Percentiles rank a stretch among this genome's conserved stretches.
phyloP scores from a whole-genome alignment of 2,329 filamentous ascomycete species.

The Chalaropsis ovoidea region DNA sequence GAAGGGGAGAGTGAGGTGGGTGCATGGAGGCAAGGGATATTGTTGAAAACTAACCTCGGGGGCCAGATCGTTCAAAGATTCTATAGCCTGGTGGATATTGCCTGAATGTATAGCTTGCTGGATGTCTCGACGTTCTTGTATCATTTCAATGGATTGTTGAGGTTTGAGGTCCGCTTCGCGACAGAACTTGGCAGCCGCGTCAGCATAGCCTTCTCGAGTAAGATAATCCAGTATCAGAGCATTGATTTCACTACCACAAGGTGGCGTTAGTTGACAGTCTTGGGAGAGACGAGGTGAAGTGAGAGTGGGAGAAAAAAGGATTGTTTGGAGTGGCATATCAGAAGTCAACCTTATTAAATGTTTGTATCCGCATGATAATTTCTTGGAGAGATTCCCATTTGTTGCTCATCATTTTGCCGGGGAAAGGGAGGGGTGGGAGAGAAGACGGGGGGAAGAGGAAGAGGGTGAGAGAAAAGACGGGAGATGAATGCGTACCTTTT shows the following conservation, averaged over 20 bases:
- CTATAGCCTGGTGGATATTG: slow-evolving; percentile 74
- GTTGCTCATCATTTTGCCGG: slow-evolving; percentile 57
- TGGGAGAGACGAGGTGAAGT: not conserved
- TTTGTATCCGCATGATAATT: slow-evolving; percentile 72
- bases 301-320: not conserved
- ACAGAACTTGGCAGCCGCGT: slow-evolving; percentile 85
- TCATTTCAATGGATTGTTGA: slow-evolving; percentile 60
- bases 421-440: slow-evolving; percentile 28
- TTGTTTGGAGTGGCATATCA: slow-evolving; percentile 32
- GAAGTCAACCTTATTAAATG: slow-evolving; percentile 58
- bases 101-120: slow-evolving; percentile 76
- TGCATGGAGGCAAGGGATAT: not conserved
- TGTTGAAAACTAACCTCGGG: slow-evolving; percentile 61
- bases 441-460: slow-evolving; percentile 27
- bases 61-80: slow-evolving; percentile 78
- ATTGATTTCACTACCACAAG: slow-evolving; percentile 73
- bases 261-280: not conserved
- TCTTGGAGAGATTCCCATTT: slow-evolving; percentile 99
- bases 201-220: slow-evolving; percentile 88
- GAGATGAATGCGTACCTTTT: slow-evolving; percentile 66
- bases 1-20: slow-evolving; percentile 21
- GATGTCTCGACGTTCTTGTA: slow-evolving; percentile 71
- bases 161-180: slow-evolving; percentile 80
- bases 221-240: slow-evolving; percentile 92
- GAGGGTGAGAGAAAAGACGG: too few relatives aligned